Base-by-base conservation (phyloP, 139 green algal species). In the Marvania coccoides region DNA sequence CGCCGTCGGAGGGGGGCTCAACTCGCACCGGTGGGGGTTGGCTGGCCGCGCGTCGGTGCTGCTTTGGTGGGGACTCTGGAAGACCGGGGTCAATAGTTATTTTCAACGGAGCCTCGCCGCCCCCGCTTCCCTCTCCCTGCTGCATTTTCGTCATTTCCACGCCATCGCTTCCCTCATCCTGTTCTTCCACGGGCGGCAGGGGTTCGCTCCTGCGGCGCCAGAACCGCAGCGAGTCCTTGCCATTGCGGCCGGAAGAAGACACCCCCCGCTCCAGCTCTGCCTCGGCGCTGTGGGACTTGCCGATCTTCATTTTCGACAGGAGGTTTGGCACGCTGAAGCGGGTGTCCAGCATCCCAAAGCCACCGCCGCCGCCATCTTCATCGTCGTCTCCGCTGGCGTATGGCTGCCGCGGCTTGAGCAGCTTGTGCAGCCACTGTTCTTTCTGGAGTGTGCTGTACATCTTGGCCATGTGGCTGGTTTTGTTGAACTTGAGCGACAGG, bases 401-500 rank as follows among this genome's bases (percentile, higher is more conserved):
- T n/a, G n/a, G n/a, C n/a, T n/a, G n/a, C n/a, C n/a, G n/a, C n/a
- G n/a, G n/a, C n/a, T n/a, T n/a, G n/a, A n/a, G n/a, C n/a, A n/a
- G n/a, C n/a, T n/a, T n/a, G n/a, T n/a, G n/a, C n/a, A n/a, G n/a
- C n/a, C n/a, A n/a, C n/a, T n/a, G n/a, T n/a, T n/a, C n/a, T 63
- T 77, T 82, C 29, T 63, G 26, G 35, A 85, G 63, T 13, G 79
- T 67, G 13, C 80, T 69, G 66, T 87, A 75, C 58, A 89, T 80
- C 71, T 89, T 91, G 12, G 77, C 70, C 34, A 86, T 84, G 73
- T 89, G 81, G 28, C 74, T 71, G 12, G 68, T 74, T 36, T 73
- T 63, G 71, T 89, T 81, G 56, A 91, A 91, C 73, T 87, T 80
- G 37, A 56, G 81, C 29, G 63, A 76, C 47, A 87, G 68, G 39